Base-by-base conservation (phyloP, 805 yeast species). In the Cyberlindnera euphorbiae region DNA sequence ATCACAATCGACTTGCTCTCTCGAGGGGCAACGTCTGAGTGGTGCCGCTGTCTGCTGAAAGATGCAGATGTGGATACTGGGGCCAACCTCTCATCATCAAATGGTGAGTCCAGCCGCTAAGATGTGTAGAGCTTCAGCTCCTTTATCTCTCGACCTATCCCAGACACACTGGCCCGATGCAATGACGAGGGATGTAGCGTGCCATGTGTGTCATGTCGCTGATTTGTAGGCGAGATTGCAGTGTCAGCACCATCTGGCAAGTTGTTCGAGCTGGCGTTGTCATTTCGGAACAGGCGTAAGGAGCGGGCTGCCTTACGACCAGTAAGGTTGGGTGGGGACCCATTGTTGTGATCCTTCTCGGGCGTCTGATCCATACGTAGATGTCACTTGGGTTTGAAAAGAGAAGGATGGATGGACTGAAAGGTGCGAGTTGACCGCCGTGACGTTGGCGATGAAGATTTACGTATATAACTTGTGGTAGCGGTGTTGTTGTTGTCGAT, bases 231-330 rank as follows among this genome's bases (percentile, higher is more conserved):
- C 17, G 37, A 32, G 29, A 30, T 32, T 29, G 18, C 27, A 6
- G 30, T 28, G 15, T 32, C 41, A 4, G 16, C 28, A 5, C 23
- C 26, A 11, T 45, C 46, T 10, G 28, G 17, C 15, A 42, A 17
- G 29, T 36, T 38, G 12, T 42, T 15, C n/a, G 33, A 21, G 32
- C 47, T 41, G 27, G 39, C 40, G 41, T 60, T 52, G 18, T 56
- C 66, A 14, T 56, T 54, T 38, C 75, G 62, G 49, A 78, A 78
- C 11, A 78, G 55, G 29, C 81, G 59, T 17, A 77, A 55, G 1
- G 80, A 71, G 34, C 71, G 63, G 10, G 82, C 80, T 0, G 80
- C 80, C 48, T 75, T 75, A 40, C 80, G 59, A 5, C 79, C 79
- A 1, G 76, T 64, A 33, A 46, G 40, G 32, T 49, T 42, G 4